Percentiles rank a stretch among this genome's conserved stretches.
These are phyloP conservation scores for Chlamydomonas asymmetrica DNA, from an alignment of 139 green algal genomes.

Conservation along the genomic window DNA sequence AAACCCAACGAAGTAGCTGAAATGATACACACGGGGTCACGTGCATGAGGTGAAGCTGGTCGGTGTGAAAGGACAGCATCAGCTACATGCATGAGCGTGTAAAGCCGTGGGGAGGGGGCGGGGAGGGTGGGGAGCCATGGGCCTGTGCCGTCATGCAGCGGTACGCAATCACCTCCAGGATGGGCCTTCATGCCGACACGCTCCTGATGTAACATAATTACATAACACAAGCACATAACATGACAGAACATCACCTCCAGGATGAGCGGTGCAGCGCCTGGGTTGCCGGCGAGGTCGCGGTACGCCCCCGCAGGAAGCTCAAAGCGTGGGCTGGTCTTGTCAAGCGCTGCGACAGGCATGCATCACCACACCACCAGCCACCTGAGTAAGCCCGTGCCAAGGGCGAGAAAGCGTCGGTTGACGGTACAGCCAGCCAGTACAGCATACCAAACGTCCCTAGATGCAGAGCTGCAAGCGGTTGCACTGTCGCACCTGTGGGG, in stretches of 20 bases:
- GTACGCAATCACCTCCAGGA: not conserved
- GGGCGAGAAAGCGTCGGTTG: too few relatives aligned
- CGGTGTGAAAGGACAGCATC: too few relatives aligned
- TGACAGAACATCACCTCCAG: not conserved
- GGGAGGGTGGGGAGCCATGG: not conserved
- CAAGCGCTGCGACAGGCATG: not conserved
- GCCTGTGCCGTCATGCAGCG: not conserved
- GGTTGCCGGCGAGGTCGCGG: constrained; percentile 2
- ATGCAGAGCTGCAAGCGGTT: not conserved
- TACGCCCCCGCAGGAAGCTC: not conserved
- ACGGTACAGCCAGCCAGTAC: too few relatives aligned
- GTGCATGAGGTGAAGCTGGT: too few relatives aligned
- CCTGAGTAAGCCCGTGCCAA: too few relatives aligned
- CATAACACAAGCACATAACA: not conserved
- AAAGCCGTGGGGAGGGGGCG: not conserved
- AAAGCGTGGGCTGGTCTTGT: not conserved
- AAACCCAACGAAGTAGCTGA: too few relatives aligned
- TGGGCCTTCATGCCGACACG: not conserved
- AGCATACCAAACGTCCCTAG: not conserved
- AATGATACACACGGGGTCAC: too few relatives aligned
- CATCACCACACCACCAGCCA: not conserved
- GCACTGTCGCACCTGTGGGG: too few relatives aligned
- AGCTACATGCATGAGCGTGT: not conserved
- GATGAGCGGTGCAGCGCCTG: not conserved
- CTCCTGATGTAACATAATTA: not conserved